Evolutionary conservation across 441 rosid species (phyloP), one percentile per base, ranked within the genome.

Genomic region (Theobroma grandiflorum): DNA sequence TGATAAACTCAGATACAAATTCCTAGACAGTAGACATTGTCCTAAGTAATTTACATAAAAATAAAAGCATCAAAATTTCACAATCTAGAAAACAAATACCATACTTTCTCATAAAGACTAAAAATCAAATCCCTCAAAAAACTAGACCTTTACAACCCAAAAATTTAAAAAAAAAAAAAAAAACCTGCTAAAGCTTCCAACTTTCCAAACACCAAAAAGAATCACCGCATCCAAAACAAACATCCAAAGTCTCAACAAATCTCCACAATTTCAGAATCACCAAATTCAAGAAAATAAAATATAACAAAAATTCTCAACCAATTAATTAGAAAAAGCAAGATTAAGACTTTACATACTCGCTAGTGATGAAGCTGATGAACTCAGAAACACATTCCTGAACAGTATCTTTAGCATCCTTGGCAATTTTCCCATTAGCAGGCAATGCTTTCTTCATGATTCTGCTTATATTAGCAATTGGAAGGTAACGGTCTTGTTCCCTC

Each of bases 371-470:
- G 88, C 99, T 94, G 86, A 97, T 95, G 84, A 97, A 97, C 91
- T 97, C 98, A 77, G 98, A 95, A 58, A 97, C 98, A 82, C 99
- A 95, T 82, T 97, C 99, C 85, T 97, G 99, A 33, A 97, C 94
- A 59, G 95, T 95, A 57, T 96, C 99, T 80, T 95, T 95, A 42
- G 98, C 94, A 57, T 95, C 98, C 89, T 97, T 95, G 1, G 97
- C 98, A 68, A 97, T 95, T 87, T 97, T 97, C 2, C 97, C 99
- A 72, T 97, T 97, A 16, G 95, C 88, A 76, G 99, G 99, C 79
- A 97, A 88, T 2, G 92, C 98, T 84, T 87, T 95, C 92, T 96
- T 96, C 99, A 96, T 95, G 89, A 96, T 96, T 80, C 99, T 88
- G 79, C 99, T 93, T 20, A 97, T 91, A 64, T 95, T 96, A 11